Percentiles rank a stretch among this genome's conserved stretches.
Evolutionary conservation across 805 yeast species (phyloP).

Genomic region (Metschnikowia borealis): DNA sequence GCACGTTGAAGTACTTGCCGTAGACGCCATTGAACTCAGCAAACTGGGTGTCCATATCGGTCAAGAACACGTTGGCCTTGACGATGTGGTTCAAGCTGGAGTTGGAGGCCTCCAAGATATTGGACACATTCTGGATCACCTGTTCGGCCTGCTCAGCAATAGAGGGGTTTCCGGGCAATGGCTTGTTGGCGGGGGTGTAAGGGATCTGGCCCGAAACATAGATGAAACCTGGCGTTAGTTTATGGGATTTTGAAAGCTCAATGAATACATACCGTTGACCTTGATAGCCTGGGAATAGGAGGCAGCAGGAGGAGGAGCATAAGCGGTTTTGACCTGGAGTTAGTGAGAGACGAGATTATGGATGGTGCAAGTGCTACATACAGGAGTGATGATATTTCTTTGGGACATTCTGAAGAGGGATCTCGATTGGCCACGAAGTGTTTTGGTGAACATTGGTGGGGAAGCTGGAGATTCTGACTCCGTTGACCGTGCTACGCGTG

Average conservation of each 20-base stretch:
- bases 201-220: slow-evolving; percentile 97
- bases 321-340: slow-evolving; percentile 54
- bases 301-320: slow-evolving; percentile 96
- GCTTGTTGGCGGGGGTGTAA: slow-evolving; percentile 74
- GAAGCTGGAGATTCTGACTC: not conserved
- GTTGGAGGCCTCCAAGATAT: slow-evolving; percentile 79
- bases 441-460: slow-evolving; percentile 23
- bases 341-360: slow-evolving; percentile 10
- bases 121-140: slow-evolving; percentile 61
- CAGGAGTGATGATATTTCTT: slow-evolving; percentile 19
- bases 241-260: not conserved
- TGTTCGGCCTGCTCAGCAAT: slow-evolving; percentile 77
- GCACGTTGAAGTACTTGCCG: slow-evolving; percentile 66
- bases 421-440: slow-evolving; percentile 11
- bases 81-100: slow-evolving; percentile 79
- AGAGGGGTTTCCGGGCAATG: slow-evolving; percentile 61
- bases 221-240: slow-evolving; percentile 54
- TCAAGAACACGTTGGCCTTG: slow-evolving; percentile 84
- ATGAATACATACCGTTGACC: slow-evolving; percentile 52
- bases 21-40: slow-evolving; percentile 84
- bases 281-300: slow-evolving; percentile 94
- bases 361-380: slow-evolving; percentile 2
- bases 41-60: slow-evolving; percentile 79
- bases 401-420: slow-evolving; percentile 17
- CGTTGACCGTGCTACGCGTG: not conserved